Base-by-base conservation (phyloP, 495 filamentous ascomycete species). In the Aspergillus sclerotiicarbonarius region DNA sequence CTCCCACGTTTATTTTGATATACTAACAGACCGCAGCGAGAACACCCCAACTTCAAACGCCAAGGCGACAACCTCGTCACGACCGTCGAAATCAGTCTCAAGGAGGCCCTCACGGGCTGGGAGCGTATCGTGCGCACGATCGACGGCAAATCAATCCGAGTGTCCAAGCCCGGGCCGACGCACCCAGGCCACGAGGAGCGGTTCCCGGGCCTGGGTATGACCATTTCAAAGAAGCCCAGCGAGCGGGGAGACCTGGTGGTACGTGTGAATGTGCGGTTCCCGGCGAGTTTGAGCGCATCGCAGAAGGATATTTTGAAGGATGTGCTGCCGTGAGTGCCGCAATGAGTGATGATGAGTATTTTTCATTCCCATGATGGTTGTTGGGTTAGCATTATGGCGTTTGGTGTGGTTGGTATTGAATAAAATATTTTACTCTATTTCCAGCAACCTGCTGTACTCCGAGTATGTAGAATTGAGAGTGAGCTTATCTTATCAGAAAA, bases 51-150 rank as follows among this genome's bases (percentile, higher is more conserved):
- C 54, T 96, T 90, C 78, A 85, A 79, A 53, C 90, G 95, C 51
- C 85, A 91, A 32, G 91, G 90, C 55, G 92, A 98, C 71, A 87
- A 97, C 72, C 79, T 98, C 15, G 73, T 87, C 50, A 82, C 85
- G 53, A 87, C 81, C 0, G 78, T 98, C 63, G 86, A 92, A 2
- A 74, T 98, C 12, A 85, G 85, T 37, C 82, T 98, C n/a, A 97
- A 96, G 68, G 94, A 98, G 76, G 91, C 94, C n/a, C 77, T 98
- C 20, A 96, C 92, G 0, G 94, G 94, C 54, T 98, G 94, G 94
- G 84, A 85, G 59, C 86, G 89, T 33, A 93, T 90, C 37, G 81
- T 98, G 16, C 84, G 84, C n/a, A 98, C 95, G 9, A 97, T 98
- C 57, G 94, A 98, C 65, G 89, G 88, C 59, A 93, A 91, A 67